Evolutionary conservation across 768 basidiomycete genomes (phyloP).

Genomic region (Tricholoma sp.): DNA sequence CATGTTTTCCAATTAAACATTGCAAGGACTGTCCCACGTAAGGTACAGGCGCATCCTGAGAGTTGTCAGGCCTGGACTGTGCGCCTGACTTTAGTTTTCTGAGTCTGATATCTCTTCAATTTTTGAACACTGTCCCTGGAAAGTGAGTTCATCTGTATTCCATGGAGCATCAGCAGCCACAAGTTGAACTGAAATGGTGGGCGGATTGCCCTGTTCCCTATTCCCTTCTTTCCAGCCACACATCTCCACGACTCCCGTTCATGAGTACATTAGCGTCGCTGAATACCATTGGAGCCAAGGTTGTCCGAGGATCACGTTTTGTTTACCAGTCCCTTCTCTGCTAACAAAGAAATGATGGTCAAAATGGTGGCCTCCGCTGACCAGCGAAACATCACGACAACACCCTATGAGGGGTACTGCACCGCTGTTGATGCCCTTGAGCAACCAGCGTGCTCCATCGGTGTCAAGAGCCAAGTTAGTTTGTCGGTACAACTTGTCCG

Average conservation of each 20-base stretch:
- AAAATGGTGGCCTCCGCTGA: conserved; percentile 13
- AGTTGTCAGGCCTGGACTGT: background rate
- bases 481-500: background rate
- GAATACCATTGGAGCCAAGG: conserved; percentile 21
- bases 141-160: background rate
- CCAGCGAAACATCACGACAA: conserved; percentile 11
- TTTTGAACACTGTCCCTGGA: background rate
- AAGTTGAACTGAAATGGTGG: conserved; percentile 10
- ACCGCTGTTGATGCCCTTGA: conserved; percentile 18
- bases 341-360: conserved; percentile 23
- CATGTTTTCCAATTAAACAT: conserved; percentile 3
- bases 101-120: background rate
- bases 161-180: background rate
- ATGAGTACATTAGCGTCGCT: conserved; percentile 7
- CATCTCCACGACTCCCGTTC: conserved; percentile 11
- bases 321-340: background rate
- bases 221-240: conserved; percentile 14
- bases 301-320: conserved; percentile 19
- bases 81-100: conserved; percentile 2
- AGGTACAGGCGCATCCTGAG: conserved; percentile 6
- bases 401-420: conserved; percentile 14
- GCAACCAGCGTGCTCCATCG: conserved; percentile 21
- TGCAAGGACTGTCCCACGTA: conserved; percentile 9
- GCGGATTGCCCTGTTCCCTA: background rate
- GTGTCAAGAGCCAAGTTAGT: conserved; percentile 11